Evolutionary conservation across 192 early-diverging fungal species (phyloP).

Genomic region (Gamsiella multidivaricata): DNA sequence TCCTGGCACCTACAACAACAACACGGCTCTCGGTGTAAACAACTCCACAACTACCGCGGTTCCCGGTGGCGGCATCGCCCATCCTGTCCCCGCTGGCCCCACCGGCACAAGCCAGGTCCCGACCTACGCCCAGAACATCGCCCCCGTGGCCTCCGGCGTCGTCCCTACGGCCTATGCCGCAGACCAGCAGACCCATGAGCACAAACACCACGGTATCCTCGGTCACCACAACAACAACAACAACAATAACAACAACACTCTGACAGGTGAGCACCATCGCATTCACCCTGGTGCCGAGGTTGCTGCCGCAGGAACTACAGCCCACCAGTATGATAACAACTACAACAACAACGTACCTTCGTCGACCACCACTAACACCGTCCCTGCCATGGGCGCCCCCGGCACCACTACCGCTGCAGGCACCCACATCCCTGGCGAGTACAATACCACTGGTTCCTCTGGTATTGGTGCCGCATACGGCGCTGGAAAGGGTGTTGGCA

Average conservation of each 20-base stretch:
- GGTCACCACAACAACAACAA: neutral
- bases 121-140: conserved; percentile 13
- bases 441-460: no score
- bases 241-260: no score
- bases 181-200: neutral
- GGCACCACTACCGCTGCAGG: conserved; percentile 36
- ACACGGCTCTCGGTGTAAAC: no score
- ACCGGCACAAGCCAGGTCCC: conserved; percentile 26
- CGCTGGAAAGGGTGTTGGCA: neutral
- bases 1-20: no score
- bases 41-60: neutral
- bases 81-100: conserved; percentile 20
- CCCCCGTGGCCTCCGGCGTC: conserved; percentile 20
- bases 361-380: neutral
- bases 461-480: no score
- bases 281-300: neutral
- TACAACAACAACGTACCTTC: neutral
- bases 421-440: conserved; percentile 26
- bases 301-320: neutral
- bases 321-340: neutral
- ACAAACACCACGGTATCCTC: neutral
- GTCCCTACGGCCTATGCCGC: conserved; percentile 15
- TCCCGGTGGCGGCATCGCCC: neutral
- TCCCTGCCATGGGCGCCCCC: conserved; percentile 24
- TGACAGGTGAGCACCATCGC: neutral